Evolutionary conservation across 2,329 filamentous ascomycete genomes (phyloP).

Genomic region (Xylariaceae sp.): DNA sequence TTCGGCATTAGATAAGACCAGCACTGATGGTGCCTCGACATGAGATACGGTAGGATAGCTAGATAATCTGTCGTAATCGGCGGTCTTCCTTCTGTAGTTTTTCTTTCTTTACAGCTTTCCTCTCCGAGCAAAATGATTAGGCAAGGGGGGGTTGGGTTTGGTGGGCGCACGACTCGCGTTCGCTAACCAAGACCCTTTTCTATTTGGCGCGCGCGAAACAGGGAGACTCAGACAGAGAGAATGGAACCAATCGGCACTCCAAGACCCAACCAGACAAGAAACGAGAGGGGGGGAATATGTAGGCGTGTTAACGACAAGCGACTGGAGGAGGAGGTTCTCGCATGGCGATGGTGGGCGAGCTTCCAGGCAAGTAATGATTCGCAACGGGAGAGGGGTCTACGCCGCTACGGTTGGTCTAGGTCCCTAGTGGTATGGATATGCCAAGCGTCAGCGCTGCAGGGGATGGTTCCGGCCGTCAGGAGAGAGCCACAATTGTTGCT

Average conservation of each 20-base stretch:
- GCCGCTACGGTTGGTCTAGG: neutral
- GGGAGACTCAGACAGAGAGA: neutral
- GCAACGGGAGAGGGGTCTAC: neutral
- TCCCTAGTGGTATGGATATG: neutral
- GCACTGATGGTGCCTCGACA: neutral
- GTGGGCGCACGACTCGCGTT: neutral
- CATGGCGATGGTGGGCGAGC: neutral
- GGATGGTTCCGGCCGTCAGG: neutral
- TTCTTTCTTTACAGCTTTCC: too few relatives aligned
- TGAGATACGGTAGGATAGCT: neutral
- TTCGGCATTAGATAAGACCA: constrained; percentile 13
- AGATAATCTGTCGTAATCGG: neutral
- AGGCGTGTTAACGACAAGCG: neutral
- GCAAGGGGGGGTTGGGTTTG: neutral
- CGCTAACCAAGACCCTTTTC: neutral
- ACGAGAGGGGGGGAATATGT: neutral
- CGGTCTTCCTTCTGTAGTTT: too few relatives aligned
- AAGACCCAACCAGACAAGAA: too few relatives aligned
- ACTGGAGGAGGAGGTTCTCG: neutral
- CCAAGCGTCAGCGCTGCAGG: neutral
- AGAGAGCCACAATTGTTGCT: neutral
- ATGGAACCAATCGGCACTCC: neutral
- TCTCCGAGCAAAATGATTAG: neutral
- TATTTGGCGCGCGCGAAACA: neutral
- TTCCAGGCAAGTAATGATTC: neutral